Percentiles rank a stretch among this genome's conserved stretches.
phyloP scores from a whole-genome alignment of 2,329 filamentous ascomycete genomes.

The Didymosphaeria variabile region DNA sequence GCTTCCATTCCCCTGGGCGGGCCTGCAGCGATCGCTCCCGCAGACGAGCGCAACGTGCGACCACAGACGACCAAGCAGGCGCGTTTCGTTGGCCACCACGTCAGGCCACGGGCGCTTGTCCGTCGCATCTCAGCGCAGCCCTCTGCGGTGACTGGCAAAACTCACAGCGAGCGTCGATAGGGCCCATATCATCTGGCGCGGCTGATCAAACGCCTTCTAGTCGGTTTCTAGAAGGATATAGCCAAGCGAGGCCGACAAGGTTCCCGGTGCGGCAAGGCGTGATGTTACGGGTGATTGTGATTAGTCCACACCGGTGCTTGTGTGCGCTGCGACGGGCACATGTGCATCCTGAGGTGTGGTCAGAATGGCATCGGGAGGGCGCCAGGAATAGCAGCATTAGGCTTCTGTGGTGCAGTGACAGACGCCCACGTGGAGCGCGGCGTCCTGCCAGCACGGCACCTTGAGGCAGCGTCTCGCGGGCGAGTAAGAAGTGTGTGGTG shows the following conservation, averaged over 20 bases:
- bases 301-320: neutral
- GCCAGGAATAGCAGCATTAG: conserved; percentile 9
- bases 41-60: conserved; percentile 10
- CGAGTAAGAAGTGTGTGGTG: conserved; percentile 8
- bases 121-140: conserved; percentile 8
- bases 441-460: conserved; percentile 9
- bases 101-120: conserved; percentile 4
- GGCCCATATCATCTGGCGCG: conserved; percentile 17
- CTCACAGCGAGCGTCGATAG: neutral
- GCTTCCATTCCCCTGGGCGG: conserved; percentile 42
- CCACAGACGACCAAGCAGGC: conserved; percentile 27
- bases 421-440: conserved; percentile 36
- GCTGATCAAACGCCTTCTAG: conserved; percentile 40
- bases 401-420: neutral
- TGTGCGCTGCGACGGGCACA: too few relatives aligned
- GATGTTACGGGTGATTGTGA: conserved; percentile 9
- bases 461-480: neutral
- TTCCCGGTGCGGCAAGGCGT: conserved; percentile 21
- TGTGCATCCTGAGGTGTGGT: neutral
- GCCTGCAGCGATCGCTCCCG: conserved; percentile 41
- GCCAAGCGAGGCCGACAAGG: conserved; percentile 29
- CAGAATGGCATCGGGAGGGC: neutral
- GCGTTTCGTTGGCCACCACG: conserved; percentile 19
- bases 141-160: neutral
- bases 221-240: conserved; percentile 39